phyloP scores from a whole-genome alignment of 2,329 filamentous ascomycete genomes.

The Ceratocystis alfenasii region DNA sequence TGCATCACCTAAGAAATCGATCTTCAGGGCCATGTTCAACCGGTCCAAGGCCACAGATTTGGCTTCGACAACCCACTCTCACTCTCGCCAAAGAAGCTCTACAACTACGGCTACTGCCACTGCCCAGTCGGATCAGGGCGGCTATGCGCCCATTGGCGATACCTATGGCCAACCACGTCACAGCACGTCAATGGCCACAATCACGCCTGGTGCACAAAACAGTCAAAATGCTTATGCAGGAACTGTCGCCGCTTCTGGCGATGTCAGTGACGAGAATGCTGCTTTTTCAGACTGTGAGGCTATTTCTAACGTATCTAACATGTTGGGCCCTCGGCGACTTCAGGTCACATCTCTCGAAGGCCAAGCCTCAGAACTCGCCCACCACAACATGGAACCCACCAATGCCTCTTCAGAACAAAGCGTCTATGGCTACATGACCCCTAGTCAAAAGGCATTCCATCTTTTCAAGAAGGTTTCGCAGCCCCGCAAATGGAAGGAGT shows the following conservation, averaged over 20 bases:
- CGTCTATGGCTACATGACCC: slow-evolving; percentile 22
- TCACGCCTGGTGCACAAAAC: background rate
- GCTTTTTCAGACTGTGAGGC: background rate
- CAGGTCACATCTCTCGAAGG: slow-evolving; percentile 19
- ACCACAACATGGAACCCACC: slow-evolving; percentile 20
- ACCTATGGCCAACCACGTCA: slow-evolving; percentile 9
- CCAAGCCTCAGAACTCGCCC: slow-evolving; percentile 19
- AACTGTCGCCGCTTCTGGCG: background rate
- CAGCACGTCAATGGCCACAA: background rate
- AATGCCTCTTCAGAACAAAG: slow-evolving; percentile 20
- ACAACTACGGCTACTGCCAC: slow-evolving; percentile 10
- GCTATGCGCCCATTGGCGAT: background rate
- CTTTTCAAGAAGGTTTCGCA: slow-evolving; percentile 20
- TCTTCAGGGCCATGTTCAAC: slow-evolving; percentile 19
- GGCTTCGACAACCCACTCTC: slow-evolving; percentile 11
- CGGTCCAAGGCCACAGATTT: slow-evolving; percentile 18
- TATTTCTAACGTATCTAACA: slow-evolving; percentile 8
- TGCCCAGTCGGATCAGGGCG: background rate
- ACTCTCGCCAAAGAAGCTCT: slow-evolving; percentile 21
- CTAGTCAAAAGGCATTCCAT: slow-evolving; percentile 20
- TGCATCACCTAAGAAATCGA: slow-evolving; percentile 19
- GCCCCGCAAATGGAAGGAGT: slow-evolving; percentile 19
- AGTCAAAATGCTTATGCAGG: background rate
- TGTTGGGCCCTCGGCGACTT: slow-evolving; percentile 11
- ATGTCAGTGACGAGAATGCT: background rate